Conservation (phyloP, 768 basidiomycete genomes). For the Clavaria fumosa region DNA sequence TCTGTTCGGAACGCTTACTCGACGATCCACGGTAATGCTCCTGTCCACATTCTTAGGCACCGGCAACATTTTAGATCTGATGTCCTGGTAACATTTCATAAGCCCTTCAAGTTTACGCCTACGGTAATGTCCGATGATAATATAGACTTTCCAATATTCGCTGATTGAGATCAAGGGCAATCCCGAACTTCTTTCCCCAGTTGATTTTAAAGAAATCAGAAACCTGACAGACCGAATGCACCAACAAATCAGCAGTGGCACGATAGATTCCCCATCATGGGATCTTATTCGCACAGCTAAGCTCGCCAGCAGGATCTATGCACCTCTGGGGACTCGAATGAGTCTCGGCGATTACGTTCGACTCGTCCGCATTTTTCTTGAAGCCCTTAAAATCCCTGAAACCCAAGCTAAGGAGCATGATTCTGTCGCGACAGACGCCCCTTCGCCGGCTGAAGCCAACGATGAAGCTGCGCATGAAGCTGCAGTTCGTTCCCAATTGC, state of each 20-base stretch:
- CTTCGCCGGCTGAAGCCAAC: not conserved
- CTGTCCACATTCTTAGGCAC: slow-evolving; percentile 6
- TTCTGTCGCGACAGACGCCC: slow-evolving; percentile 4
- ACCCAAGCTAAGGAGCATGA: slow-evolving; percentile 12
- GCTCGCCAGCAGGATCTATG: slow-evolving; percentile 67
- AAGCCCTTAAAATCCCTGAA: slow-evolving; percentile 45
- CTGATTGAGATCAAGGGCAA: slow-evolving; percentile 30
- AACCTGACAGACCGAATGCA: slow-evolving; percentile 45
- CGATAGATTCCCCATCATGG: slow-evolving; percentile 79
- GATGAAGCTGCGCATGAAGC: slow-evolving; percentile 16
- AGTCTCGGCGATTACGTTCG: slow-evolving; percentile 74
- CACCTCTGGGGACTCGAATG: slow-evolving; percentile 78
- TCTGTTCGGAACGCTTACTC: slow-evolving; percentile 7
- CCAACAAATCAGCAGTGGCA: slow-evolving; percentile 56
- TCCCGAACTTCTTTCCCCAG: slow-evolving; percentile 55
- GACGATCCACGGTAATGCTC: not conserved
- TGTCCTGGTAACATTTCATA: slow-evolving; percentile 70
- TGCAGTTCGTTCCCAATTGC: slow-evolving; percentile 21
- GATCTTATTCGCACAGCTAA: slow-evolving; percentile 59
- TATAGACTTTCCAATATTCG: slow-evolving; percentile 3
- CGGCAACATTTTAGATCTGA: slow-evolving; percentile 64
- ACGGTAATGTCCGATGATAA: slow-evolving; percentile 26
- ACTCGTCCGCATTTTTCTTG: slow-evolving; percentile 57
- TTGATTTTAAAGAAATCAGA: slow-evolving; percentile 46
- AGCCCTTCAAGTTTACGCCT: slow-evolving; percentile 48